These are phyloP conservation scores for Crepidotus sp. DNA, from an alignment of 1,284 basidiomycete genomes.

Conservation along the genomic window DNA sequence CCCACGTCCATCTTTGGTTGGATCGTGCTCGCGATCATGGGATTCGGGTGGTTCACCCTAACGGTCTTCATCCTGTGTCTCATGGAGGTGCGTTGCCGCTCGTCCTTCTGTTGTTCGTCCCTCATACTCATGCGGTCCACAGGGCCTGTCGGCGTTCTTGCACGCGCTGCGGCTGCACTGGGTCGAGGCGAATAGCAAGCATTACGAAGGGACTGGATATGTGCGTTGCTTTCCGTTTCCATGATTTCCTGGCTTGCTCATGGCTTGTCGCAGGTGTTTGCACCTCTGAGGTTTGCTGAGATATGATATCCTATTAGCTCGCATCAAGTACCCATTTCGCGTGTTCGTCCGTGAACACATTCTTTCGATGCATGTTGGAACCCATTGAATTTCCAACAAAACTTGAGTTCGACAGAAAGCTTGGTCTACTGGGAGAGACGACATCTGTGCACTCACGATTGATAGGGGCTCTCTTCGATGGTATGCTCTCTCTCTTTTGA, in stretches of 20 bases:
- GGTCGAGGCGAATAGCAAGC: slow-evolving; percentile 97
- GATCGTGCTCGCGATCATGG: slow-evolving; percentile 58
- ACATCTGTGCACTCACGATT: too few species aligned
- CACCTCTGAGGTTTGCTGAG: slow-evolving; percentile 14
- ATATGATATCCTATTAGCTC: background rate
- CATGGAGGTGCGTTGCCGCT: slow-evolving; percentile 73
- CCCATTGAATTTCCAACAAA: too few species aligned
- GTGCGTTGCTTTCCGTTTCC: slow-evolving; percentile 2
- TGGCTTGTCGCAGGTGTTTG: slow-evolving; percentile 2
- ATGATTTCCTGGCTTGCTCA: background rate
- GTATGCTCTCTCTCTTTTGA: too few species aligned
- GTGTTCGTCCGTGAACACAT: too few species aligned
- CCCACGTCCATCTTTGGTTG: slow-evolving; percentile 48
- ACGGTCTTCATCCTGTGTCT: slow-evolving; percentile 79
- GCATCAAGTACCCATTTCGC: background rate
- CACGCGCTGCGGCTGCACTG: slow-evolving; percentile 96
- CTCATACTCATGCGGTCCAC: slow-evolving; percentile 1
- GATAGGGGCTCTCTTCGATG: too few species aligned
- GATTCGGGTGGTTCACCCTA: slow-evolving; percentile 72
- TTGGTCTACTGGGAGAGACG: too few species aligned
- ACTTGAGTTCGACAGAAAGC: too few species aligned
- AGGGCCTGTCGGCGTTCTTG: slow-evolving; percentile 91
- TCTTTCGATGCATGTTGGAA: background rate
- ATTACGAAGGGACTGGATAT: slow-evolving; percentile 87
- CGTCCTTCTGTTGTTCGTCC: slow-evolving; percentile 10